phyloP scores from a whole-genome alignment of 345 rosid genomes.

The Eutrema japonicum region DNA sequence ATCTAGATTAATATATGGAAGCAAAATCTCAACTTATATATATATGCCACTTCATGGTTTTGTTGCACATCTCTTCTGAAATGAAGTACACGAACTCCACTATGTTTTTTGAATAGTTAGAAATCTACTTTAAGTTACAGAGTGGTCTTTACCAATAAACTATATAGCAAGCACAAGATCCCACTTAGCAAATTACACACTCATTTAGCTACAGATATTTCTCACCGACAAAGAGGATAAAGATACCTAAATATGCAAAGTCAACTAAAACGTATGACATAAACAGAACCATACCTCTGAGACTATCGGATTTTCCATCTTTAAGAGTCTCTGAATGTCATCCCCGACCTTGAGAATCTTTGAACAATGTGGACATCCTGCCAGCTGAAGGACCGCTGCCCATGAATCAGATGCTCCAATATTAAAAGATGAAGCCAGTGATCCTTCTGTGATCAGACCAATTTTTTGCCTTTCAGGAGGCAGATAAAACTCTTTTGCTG shows the following conservation, averaged over 20 bases:
- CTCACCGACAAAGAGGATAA: conserved; percentile 1
- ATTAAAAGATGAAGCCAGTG: conserved; percentile 61
- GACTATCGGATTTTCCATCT: conserved; percentile 56
- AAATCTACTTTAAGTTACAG: conserved; percentile 20
- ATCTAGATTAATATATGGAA: neutral
- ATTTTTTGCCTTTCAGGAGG: conserved; percentile 72
- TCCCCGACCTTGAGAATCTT: conserved; percentile 62
- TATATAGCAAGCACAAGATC: conserved; percentile 1
- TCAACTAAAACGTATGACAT: conserved; percentile 14
- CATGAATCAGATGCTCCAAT: conserved; percentile 61
- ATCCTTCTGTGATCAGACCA: conserved; percentile 71
- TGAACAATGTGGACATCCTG: conserved; percentile 80
- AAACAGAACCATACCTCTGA: conserved; percentile 55
- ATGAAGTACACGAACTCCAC: conserved; percentile 3
- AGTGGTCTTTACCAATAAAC: conserved; percentile 19
- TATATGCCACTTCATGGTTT: conserved; percentile 15
- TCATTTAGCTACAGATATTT: conserved; percentile 11
- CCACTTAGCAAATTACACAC: conserved; percentile 17
- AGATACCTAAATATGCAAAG: conserved; percentile 15
- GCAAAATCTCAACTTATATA: neutral
- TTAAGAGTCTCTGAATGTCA: conserved; percentile 55
- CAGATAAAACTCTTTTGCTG: conserved; percentile 66
- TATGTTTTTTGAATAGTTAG: conserved; percentile 10
- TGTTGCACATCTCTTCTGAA: conserved; percentile 20
- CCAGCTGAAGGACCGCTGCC: conserved; percentile 61